A percentile compares a stretch with the other conserved stretches of the same genome.
Evolutionary conservation across 2,329 filamentous ascomycete genomes (phyloP).

Genomic region (Ceratocystis variospora): DNA sequence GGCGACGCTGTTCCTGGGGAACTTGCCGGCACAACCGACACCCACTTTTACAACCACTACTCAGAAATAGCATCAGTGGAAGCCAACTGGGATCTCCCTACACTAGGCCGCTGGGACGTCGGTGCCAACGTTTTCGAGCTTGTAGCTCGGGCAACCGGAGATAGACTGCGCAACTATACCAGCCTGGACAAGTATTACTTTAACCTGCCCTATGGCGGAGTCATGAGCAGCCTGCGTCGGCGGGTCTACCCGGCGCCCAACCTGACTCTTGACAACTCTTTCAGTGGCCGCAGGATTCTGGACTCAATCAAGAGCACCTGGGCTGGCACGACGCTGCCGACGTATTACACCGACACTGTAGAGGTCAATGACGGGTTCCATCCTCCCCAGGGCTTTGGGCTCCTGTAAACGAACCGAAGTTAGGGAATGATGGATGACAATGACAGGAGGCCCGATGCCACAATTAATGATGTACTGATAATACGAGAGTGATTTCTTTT

Average conservation of each 20-base stretch:
- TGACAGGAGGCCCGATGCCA: too few relatives aligned
- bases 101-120: constrained; percentile 57
- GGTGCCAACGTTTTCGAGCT: constrained; percentile 55
- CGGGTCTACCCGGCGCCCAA: constrained; percentile 30
- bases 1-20: constrained; percentile 56
- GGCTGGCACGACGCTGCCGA: constrained; percentile 23
- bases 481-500: too few relatives aligned
- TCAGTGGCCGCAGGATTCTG: constrained; percentile 27
- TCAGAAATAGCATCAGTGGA: constrained; percentile 51
- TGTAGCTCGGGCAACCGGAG: constrained; percentile 48
- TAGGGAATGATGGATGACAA: background rate
- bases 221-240: constrained; percentile 30
- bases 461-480: too few relatives aligned
- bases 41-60: constrained; percentile 61
- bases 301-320: constrained; percentile 23
- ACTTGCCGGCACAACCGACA: constrained; percentile 55
- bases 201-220: constrained; percentile 42
- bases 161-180: constrained; percentile 32
- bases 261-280: constrained; percentile 26
- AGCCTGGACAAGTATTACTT: constrained; percentile 33
- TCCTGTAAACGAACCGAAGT: background rate
- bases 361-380: constrained; percentile 32
- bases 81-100: constrained; percentile 56
- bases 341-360: constrained; percentile 32
- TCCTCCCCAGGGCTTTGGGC: constrained; percentile 26